A percentile compares a stretch with the other conserved stretches of the same genome.
Conservation (phyloP, 169 alveolate species). For the Cytauxzoon felis region DNA sequence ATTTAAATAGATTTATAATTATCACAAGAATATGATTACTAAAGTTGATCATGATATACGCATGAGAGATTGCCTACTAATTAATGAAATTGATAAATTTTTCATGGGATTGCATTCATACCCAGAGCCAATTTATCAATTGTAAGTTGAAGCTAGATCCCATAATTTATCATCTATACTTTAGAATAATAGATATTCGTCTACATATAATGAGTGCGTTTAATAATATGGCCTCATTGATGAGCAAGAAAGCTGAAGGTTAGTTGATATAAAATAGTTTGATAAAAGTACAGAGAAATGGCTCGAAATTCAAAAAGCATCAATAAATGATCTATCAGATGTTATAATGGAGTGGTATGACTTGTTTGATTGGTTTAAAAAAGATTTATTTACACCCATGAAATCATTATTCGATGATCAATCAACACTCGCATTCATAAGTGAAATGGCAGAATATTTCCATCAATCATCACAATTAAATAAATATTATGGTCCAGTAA, state of each 20-base stretch:
- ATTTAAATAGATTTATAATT: slow-evolving; percentile 9
- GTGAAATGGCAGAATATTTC: too few relatives aligned
- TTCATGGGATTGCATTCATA: slow-evolving; percentile 4
- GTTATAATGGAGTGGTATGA: too few relatives aligned
- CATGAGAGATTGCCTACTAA: slow-evolving; percentile 45
- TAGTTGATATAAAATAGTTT: not conserved
- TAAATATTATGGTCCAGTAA: too few relatives aligned
- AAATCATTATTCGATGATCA: too few relatives aligned
- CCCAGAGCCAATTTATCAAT: not conserved
- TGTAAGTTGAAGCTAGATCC: not conserved
- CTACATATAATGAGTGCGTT: slow-evolving; percentile 32
- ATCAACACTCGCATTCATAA: too few relatives aligned
- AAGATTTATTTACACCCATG: too few relatives aligned
- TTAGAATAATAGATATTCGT: slow-evolving; percentile 18
- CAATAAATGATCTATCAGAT: too few relatives aligned
- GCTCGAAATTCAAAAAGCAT: too few relatives aligned
- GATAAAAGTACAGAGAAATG: not conserved
- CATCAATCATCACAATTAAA: too few relatives aligned
- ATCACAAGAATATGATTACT: slow-evolving; percentile 8
- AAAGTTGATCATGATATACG: not conserved
- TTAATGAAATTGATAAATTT: slow-evolving; percentile 29
- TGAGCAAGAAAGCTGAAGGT: not conserved
- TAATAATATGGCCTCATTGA: slow-evolving; percentile 12
- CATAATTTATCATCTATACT: not conserved
- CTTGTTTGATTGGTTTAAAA: too few relatives aligned